phyloP scores from a whole-genome alignment of 2,329 filamentous ascomycete genomes.

The Thielaviopsis euricoi region DNA sequence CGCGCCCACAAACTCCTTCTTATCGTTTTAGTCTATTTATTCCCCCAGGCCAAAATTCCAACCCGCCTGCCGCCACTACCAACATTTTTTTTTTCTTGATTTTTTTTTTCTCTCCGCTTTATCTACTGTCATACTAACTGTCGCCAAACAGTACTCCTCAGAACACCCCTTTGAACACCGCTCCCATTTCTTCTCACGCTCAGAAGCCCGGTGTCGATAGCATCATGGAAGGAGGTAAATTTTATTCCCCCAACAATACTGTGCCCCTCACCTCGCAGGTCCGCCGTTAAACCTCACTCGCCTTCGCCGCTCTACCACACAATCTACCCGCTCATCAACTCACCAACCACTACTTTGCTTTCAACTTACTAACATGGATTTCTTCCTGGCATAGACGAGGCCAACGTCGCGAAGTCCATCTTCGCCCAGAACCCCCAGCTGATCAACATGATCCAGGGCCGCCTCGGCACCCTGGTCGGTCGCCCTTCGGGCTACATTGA shows the following conservation, averaged over 20 bases:
- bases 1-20: background rate
- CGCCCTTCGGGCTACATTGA: conserved; percentile 96
- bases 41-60: background rate
- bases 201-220: conserved; percentile 86
- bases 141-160: conserved; percentile 63
- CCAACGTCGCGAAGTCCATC: conserved; percentile 52
- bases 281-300: background rate
- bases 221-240: conserved; percentile 85
- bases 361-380: conserved; percentile 10
- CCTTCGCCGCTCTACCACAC: background rate
- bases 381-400: conserved; percentile 49
- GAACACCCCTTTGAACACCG: conserved; percentile 90
- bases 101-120: background rate
- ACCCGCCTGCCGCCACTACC: background rate
- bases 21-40: conserved; percentile 1
- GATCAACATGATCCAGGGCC: conserved; percentile 94
- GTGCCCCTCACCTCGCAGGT: background rate
- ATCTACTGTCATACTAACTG: conserved; percentile 5
- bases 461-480: conserved; percentile 82
- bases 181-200: conserved; percentile 92
- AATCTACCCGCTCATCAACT: background rate
- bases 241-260: background rate
- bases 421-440: conserved; percentile 92
- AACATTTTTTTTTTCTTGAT: background rate
- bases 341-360: background rate